phyloP scores from a whole-genome alignment of 352 stramenopile species.

The Phytophthora fragariaefolia region DNA sequence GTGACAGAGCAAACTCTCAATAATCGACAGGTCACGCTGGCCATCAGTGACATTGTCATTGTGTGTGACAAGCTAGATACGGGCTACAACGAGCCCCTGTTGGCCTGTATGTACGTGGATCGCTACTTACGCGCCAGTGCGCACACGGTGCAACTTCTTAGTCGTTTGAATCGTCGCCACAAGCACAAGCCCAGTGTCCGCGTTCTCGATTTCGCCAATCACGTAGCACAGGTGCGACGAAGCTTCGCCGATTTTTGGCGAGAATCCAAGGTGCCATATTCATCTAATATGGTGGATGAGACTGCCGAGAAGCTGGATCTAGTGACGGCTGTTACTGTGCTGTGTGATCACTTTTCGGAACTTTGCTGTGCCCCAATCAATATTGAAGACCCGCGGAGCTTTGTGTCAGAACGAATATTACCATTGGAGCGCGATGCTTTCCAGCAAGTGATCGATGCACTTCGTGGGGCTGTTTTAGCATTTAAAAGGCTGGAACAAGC shows the following conservation, averaged over 20 bases:
- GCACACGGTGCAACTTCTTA: constrained; percentile 82
- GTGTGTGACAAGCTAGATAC: constrained; percentile 90
- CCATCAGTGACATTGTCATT: constrained; percentile 76
- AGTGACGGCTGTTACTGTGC: constrained; percentile 41
- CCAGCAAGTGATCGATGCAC: constrained; percentile 59
- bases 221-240: constrained; percentile 68
- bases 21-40: constrained; percentile 49
- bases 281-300: constrained; percentile 35
- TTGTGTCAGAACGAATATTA: constrained; percentile 43
- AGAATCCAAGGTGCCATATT: constrained; percentile 34
- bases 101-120: constrained; percentile 87
- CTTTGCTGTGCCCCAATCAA: constrained; percentile 28
- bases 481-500: constrained; percentile 37
- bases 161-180: constrained; percentile 80
- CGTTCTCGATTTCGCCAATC: constrained; percentile 80
- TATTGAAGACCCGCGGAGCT: constrained; percentile 25
- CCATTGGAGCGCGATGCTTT: constrained; percentile 60
- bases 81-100: constrained; percentile 80
- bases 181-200: constrained; percentile 53
- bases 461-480: constrained; percentile 37
- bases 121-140: constrained; percentile 67
- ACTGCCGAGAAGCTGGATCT: constrained; percentile 41
- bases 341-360: constrained; percentile 54
- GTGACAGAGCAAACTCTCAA: constrained; percentile 81
- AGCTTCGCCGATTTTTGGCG: constrained; percentile 62